Percentiles rank a stretch among this genome's conserved stretches.
phyloP scores from a whole-genome alignment of 2,329 filamentous ascomycete genomes.

The Plenodomus tracheiphilus region DNA sequence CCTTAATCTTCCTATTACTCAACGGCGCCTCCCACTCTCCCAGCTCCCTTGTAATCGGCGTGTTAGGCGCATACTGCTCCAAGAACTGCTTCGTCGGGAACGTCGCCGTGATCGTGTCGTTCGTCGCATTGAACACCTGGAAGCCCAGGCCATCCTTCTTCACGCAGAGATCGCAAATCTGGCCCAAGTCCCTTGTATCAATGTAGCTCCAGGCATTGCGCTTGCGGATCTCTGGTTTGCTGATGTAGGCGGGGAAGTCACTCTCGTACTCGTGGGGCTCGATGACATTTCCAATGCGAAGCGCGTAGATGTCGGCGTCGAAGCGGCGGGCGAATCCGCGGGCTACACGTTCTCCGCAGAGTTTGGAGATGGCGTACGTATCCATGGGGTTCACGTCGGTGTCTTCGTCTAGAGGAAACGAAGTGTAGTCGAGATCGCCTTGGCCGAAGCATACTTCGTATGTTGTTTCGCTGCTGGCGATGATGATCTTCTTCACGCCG shows the following conservation, averaged over 20 bases:
- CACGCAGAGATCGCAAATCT: conserved; percentile 62
- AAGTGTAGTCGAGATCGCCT: conserved; percentile 59
- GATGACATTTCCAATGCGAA: conserved; percentile 65
- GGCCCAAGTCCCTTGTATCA: conserved; percentile 63
- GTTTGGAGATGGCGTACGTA: conserved; percentile 63
- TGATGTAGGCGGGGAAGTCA: conserved; percentile 57
- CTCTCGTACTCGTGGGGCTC: conserved; percentile 63
- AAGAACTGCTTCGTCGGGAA: conserved; percentile 58
- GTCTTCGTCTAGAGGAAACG: conserved; percentile 63
- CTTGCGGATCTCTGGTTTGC: conserved; percentile 55
- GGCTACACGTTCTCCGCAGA: conserved; percentile 62
- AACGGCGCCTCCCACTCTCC: conserved; percentile 63
- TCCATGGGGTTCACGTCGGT: conserved; percentile 65
- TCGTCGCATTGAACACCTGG: conserved; percentile 67
- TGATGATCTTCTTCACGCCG: conserved; percentile 64
- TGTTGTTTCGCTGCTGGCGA: conserved; percentile 62
- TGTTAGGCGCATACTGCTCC: conserved; percentile 53
- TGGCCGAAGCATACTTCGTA: conserved; percentile 67
- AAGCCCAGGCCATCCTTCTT: conserved; percentile 61
- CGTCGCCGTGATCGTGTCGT: conserved; percentile 62
- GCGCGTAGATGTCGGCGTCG: conserved; percentile 60
- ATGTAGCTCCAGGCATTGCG: conserved; percentile 67
- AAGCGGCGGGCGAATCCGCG: conserved; percentile 61
- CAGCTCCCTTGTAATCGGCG: conserved; percentile 59
- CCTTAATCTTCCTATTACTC: conserved; percentile 62